phyloP scores from a whole-genome alignment of 495 filamentous ascomycete genomes.

The Rusavskia elegans region DNA sequence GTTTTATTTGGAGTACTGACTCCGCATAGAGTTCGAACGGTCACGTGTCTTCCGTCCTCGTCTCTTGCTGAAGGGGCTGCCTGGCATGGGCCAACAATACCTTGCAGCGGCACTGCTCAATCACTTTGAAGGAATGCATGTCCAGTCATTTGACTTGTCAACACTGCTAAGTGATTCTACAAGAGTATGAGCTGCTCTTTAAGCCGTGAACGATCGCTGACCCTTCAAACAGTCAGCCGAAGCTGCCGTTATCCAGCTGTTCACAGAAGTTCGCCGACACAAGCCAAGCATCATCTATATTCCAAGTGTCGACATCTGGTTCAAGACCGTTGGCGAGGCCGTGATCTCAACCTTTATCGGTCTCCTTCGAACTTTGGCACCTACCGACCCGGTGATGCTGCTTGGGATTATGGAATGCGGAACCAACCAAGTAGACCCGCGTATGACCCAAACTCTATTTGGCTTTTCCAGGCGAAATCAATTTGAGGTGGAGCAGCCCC shows the following conservation, averaged over 20 bases:
- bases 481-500: conserved; percentile 49
- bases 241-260: conserved; percentile 74
- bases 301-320: conserved; percentile 79
- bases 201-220: background rate
- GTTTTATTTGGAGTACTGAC: background rate
- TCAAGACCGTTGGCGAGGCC: conserved; percentile 44
- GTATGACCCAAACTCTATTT: conserved; percentile 64
- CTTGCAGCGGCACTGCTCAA: conserved; percentile 74
- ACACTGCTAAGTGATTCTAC: conserved; percentile 59
- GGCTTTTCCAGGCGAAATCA: conserved; percentile 67
- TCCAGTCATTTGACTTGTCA: conserved; percentile 87
- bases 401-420: conserved; percentile 62
- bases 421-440: conserved; percentile 33
- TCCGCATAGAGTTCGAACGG: conserved; percentile 57
- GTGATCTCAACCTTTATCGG: conserved; percentile 65
- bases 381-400: conserved; percentile 77
- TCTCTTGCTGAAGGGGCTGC: conserved; percentile 57
- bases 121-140: conserved; percentile 81
- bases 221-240: conserved; percentile 44
- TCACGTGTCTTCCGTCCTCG: conserved; percentile 81
- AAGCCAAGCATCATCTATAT: conserved; percentile 95
- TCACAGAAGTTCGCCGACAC: conserved; percentile 79
- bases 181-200: conserved; percentile 22
- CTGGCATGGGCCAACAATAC: conserved; percentile 91
- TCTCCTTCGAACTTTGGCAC: conserved; percentile 59